Evolutionary conservation across 306 rosid genomes (phyloP), one percentile per base, ranked within the genome.

Genomic region (Oemleria cerasiformis): DNA sequence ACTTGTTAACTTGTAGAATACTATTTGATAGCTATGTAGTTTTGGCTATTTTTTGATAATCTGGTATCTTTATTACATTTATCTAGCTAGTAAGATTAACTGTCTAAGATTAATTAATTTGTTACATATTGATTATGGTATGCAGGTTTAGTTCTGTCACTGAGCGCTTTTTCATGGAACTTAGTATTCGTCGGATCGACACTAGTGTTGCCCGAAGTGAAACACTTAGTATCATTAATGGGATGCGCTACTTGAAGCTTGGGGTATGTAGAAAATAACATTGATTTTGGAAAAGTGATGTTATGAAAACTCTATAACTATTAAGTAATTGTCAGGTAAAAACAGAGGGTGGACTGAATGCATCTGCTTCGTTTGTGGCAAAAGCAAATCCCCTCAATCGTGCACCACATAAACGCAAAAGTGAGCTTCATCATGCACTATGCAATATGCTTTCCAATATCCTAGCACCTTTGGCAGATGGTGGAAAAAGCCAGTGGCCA

Each of bases 361-460:
- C 99, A 51, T 95, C 99, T 36, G 99, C 99, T 40, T 95, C 97
- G 73, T 95, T 95, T 85, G 96, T 95, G 82, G 99, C 99, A 67
- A 95, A 95, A 92, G 99, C 99, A 70, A 92, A 92, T 73, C 99
- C 99, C 76, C 86, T 95, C 74, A 95, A 86, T 79, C 97, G 99
- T 47, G 82, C 89, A 72, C 92, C 99, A 44, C 96, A 89, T 74
- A 95, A 91, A 86, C 96, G 99, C 58, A 95, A 92, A 89, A 91
- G 96, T 74, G 99, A 95, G 86, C 96, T 95, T 84, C 84, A 95
- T 71, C 97, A 95, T 81, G 97, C 99, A 17, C 84, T 95, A 9
- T 95, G 99, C 83, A 95, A 83, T 76, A 95, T 95, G 99, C 88
- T 95, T 68, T 95, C 96, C 76, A 95, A 90, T 74, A 92, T 95